These are phyloP conservation scores for Ophiosphaerella herpotricha DNA, from an alignment of 2,329 filamentous ascomycete species.

Conservation along the genomic window DNA sequence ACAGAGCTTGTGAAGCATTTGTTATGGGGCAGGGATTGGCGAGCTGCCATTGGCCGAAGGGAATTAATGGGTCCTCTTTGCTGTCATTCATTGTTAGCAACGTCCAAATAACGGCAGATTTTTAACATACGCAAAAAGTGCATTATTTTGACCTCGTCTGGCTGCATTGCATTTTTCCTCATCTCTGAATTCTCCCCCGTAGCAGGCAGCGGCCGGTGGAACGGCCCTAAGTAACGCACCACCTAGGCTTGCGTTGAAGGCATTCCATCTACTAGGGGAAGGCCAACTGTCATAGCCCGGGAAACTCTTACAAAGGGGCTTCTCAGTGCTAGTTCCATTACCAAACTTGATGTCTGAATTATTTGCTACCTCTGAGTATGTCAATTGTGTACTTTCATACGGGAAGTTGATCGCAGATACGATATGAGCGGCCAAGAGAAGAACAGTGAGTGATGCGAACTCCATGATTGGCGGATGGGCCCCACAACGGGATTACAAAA, in stretches of 20 bases:
- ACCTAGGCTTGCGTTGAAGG: slow-evolving; percentile 26
- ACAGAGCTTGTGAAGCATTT: slow-evolving; percentile 6
- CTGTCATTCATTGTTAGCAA: slow-evolving; percentile 11
- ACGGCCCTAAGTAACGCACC: slow-evolving; percentile 29
- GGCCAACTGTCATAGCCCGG: slow-evolving; percentile 33
- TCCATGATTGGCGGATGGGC: not conserved
- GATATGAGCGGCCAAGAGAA: slow-evolving; percentile 4
- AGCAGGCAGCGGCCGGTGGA: slow-evolving; percentile 35
- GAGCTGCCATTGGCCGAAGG: slow-evolving; percentile 24
- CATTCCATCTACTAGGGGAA: slow-evolving; percentile 22
- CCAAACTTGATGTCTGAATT: slow-evolving; percentile 32
- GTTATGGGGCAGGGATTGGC: slow-evolving; percentile 24
- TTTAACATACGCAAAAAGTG: slow-evolving; percentile 24
- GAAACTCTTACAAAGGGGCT: slow-evolving; percentile 28
- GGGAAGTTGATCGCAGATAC: slow-evolving; percentile 28
- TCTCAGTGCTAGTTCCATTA: slow-evolving; percentile 4
- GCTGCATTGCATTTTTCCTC: slow-evolving; percentile 18
- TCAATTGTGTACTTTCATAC: slow-evolving; percentile 27
- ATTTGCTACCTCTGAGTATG: slow-evolving; percentile 21
- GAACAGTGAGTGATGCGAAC: not conserved
- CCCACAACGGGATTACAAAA: not conserved
- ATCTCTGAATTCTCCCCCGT: slow-evolving; percentile 25
- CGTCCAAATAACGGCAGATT: not conserved
- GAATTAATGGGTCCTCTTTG: slow-evolving; percentile 30
- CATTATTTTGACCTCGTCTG: slow-evolving; percentile 11